Percentiles rank a stretch among this genome's conserved stretches.
phyloP scores from a whole-genome alignment of 148 eudicot genomes.

The Amaranthus cruentus region DNA sequence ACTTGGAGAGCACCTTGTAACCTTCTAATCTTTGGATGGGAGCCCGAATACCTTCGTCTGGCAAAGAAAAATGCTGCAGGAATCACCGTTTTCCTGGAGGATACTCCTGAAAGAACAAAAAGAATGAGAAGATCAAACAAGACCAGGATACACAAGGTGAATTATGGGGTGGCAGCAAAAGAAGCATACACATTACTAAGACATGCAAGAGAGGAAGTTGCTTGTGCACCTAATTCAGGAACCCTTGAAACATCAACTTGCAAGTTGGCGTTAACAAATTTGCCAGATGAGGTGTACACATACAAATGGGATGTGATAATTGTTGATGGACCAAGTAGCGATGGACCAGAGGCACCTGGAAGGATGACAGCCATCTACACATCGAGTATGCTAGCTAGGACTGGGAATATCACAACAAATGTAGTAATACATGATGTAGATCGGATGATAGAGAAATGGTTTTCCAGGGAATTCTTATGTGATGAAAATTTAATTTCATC shows the following conservation, averaged over 20 bases:
- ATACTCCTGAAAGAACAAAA: slow-evolving; percentile 32
- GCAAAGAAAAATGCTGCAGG: slow-evolving; percentile 56
- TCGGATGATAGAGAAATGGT: slow-evolving; percentile 83
- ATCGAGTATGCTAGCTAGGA: slow-evolving; percentile 66
- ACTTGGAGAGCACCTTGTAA: slow-evolving; percentile 65
- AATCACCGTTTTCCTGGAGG: slow-evolving; percentile 56
- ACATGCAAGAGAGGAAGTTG: slow-evolving; percentile 45
- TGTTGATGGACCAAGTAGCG: slow-evolving; percentile 82
- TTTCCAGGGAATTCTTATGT: slow-evolving; percentile 86
- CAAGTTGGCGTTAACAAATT: slow-evolving; percentile 43
- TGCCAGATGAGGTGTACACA: slow-evolving; percentile 59
- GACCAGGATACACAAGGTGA: slow-evolving; percentile 45
- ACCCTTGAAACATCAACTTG: slow-evolving; percentile 41
- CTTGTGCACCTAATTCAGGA: slow-evolving; percentile 34
- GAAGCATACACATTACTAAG: slow-evolving; percentile 71
- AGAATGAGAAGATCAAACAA: slow-evolving; percentile 25
- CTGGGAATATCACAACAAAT: slow-evolving; percentile 50
- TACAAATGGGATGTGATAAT: slow-evolving; percentile 71
- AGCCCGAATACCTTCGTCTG: slow-evolving; percentile 44
- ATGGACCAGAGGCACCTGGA: slow-evolving; percentile 62
- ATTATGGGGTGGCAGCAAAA: slow-evolving; percentile 49
- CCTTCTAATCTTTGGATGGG: slow-evolving; percentile 76
- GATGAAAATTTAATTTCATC: slow-evolving; percentile 77
- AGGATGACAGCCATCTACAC: slow-evolving; percentile 84
- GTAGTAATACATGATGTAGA: slow-evolving; percentile 82